Conservation (phyloP, 129 eudicot species). For the Chrysanthemum makinoi region DNA sequence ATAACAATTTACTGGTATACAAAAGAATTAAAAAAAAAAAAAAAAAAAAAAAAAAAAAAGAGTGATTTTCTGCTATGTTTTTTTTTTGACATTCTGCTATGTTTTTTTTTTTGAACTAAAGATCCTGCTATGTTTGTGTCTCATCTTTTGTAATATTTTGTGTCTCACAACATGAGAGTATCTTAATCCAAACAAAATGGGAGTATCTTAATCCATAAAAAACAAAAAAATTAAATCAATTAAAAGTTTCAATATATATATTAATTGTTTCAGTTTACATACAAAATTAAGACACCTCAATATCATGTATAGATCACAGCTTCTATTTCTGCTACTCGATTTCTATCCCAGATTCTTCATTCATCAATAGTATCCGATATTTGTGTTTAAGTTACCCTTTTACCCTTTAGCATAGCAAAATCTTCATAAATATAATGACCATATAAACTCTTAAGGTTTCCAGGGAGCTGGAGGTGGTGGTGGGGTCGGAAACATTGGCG, state of each 20-base stretch:
- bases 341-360: slow-evolving; percentile 9
- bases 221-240: slow-evolving; percentile 20
- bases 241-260: slow-evolving; percentile 9
- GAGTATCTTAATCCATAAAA: too few species aligned
- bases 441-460: not conserved
- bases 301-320: slow-evolving; percentile 1
- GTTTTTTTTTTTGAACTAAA: too few species aligned
- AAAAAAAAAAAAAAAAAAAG: too few species aligned
- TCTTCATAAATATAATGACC: slow-evolving; percentile 14
- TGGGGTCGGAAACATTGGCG: slow-evolving; percentile 14
- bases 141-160: too few species aligned
- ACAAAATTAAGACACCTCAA: not conserved
- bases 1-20: not conserved
- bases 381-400: slow-evolving; percentile 14
- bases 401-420: slow-evolving; percentile 17
- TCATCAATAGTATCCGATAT: not conserved
- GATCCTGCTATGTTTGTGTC: too few species aligned
- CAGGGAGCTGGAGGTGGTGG: slow-evolving; percentile 21
- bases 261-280: slow-evolving; percentile 16
- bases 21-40: too few species aligned
- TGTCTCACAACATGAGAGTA: too few species aligned
- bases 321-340: not conserved
- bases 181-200: too few species aligned
- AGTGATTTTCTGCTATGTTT: too few species aligned
- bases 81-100: too few species aligned